Base-by-base conservation (phyloP, 768 basidiomycete species). In the Suillus tomentosus region DNA sequence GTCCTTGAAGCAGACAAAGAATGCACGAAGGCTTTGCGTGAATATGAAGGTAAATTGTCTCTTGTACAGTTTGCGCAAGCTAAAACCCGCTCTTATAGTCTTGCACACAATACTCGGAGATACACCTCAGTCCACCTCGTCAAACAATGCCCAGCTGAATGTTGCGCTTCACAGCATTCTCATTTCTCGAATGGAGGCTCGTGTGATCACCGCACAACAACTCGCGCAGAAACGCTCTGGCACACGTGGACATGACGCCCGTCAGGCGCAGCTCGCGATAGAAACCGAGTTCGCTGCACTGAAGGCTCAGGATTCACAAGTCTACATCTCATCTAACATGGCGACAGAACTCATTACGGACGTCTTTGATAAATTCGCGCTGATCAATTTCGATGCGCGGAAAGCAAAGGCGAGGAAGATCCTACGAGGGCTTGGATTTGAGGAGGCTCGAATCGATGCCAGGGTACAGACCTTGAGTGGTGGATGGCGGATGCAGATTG, bases 401-500 rank as follows among this genome's bases (percentile, higher is more conserved):
- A 57, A 51, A 37, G 65, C 65, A 2, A 67, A 71, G 15, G 88
- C 88, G 1, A 78, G 80, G 42, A 69, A 70, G 0, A 84, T 91
- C 60, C 78, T 90, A 13, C 68, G 74, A 24, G 88, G 89, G 1
- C 76, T 91, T 2, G 88, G 89, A 0, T 90, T 90, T 73, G 74
- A 74, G 0, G 72, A 78, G 42, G 75, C 76, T 15, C 71, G 70
- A 56, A 71, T 77, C 10, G 72, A 76, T 10, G 63, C 57, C 4
- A 39, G 48, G 7, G 67, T 68, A 5, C 77, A 79, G 62, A 75
- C 79, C 0, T 76, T 90, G 27, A 87, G 85, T 31, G 88, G 88
- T 19, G 89, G 89, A 0, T 91, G 89, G 89, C 74, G 83, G 47
- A 84, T 85, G 51, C 79, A 88, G 22, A 84, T 84, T 63, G 80